These are phyloP conservation scores for Uronychia binucleata DNA, from an alignment of 73 alveolate species.

Conservation along the genomic window DNA sequence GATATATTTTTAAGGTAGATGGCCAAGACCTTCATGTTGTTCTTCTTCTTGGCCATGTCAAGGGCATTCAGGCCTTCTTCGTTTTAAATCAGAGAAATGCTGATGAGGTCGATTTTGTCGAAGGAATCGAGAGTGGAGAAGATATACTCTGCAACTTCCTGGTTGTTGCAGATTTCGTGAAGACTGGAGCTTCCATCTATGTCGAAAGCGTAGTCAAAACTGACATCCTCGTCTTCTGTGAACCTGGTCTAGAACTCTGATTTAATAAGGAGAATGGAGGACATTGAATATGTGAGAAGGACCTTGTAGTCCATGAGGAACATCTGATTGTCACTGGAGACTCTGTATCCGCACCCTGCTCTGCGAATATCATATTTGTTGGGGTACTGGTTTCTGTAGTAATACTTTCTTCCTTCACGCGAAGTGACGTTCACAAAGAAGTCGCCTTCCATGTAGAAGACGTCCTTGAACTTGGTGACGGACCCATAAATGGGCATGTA, in stretches of 20 bases:
- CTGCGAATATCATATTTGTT: background rate
- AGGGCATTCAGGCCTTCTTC: background rate
- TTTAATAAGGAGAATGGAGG: background rate
- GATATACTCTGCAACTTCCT: background rate
- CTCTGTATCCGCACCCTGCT: background rate
- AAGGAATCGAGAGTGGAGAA: background rate
- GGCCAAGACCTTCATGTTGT: background rate
- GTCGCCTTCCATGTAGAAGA: background rate
- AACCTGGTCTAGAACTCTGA: background rate
- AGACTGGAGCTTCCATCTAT: background rate
- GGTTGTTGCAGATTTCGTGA: background rate
- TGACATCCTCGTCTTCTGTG: background rate
- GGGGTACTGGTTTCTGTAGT: background rate
- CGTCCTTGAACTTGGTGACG: background rate
- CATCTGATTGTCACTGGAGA: background rate
- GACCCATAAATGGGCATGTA: background rate
- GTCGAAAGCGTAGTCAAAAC: background rate
- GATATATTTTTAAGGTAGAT: background rate
- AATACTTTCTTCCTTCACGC: background rate
- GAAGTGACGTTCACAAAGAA: background rate
- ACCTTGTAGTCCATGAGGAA: background rate
- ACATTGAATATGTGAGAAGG: background rate
- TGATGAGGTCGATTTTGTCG: background rate
- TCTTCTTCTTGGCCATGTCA: background rate
- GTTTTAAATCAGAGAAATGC: background rate